phyloP scores from a whole-genome alignment of 305 asterid species.

The Solanum hybrid region DNA sequence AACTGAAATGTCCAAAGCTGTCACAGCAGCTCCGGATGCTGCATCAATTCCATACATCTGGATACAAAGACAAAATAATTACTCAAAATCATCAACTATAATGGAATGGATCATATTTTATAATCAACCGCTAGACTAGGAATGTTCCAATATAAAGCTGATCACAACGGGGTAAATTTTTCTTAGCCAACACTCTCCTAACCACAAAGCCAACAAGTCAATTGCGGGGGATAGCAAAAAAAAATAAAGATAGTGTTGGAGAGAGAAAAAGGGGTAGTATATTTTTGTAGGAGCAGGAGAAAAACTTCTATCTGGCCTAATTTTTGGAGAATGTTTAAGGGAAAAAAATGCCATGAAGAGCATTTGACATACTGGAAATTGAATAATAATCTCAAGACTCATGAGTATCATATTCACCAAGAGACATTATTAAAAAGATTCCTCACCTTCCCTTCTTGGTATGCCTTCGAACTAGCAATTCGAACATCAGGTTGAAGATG shows the following conservation, averaged over 20 bases:
- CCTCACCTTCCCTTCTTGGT: constrained; percentile 74
- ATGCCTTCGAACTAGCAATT: constrained; percentile 66
- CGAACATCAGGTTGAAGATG: constrained; percentile 58
- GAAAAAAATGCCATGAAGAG: not conserved
- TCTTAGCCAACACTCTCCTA: not conserved
- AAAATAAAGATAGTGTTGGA: not conserved
- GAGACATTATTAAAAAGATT: not conserved
- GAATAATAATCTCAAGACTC: not conserved
- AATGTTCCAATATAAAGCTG: not conserved
- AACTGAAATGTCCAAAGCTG: constrained; percentile 55
- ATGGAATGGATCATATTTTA: not conserved
- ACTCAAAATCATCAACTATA: not conserved
- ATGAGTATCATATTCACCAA: not conserved
- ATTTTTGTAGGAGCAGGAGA: not conserved
- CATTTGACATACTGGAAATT: not conserved
- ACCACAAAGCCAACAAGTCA: not conserved
- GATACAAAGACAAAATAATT: constrained; percentile 4
- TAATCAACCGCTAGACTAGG: not conserved
- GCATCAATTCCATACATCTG: constrained; percentile 98
- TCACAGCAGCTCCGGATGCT: constrained; percentile 95
- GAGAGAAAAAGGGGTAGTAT: not conserved
- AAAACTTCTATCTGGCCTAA: not conserved
- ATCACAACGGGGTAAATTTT: not conserved
- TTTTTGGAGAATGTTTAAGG: not conserved
- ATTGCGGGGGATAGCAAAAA: not conserved